Percentiles rank a stretch among this genome's conserved stretches.
Conservation (phyloP, 2,329 filamentous ascomycete genomes). For the Fusarium algeriense region DNA sequence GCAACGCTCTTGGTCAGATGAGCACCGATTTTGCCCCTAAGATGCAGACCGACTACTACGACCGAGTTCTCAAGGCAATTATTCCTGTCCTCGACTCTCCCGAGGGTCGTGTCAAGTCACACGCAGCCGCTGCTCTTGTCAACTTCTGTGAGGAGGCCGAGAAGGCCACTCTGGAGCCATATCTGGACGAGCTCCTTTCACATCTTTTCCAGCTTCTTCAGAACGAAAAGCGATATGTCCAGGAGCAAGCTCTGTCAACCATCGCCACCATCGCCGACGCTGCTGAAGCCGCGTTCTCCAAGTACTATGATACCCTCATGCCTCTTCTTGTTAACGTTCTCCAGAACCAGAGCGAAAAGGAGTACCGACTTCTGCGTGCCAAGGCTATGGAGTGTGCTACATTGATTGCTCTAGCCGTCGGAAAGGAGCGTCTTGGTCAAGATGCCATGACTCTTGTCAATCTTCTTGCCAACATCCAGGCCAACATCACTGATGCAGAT, state of each 20-base stretch:
- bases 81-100: constrained; percentile 91
- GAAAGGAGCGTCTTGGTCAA: constrained; percentile 88
- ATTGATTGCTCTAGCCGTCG: constrained; percentile 93
- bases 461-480: constrained; percentile 87
- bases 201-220: constrained; percentile 89
- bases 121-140: constrained; percentile 96
- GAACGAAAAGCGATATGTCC: constrained; percentile 94
- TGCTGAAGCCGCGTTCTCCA: constrained; percentile 91
- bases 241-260: constrained; percentile 96
- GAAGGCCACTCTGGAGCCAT: constrained; percentile 90
- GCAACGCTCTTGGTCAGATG: constrained; percentile 99
- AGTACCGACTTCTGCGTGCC: constrained; percentile 88
- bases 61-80: constrained; percentile 87
- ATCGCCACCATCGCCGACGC: constrained; percentile 99
- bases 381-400: constrained; percentile 99
- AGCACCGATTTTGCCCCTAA: constrained; percentile 98
- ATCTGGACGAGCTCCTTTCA: constrained; percentile 87
- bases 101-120: constrained; percentile 94
- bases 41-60: constrained; percentile 97
- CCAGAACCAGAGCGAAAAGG: constrained; percentile 90
- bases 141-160: constrained; percentile 99
- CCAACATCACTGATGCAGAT: constrained; percentile 87
- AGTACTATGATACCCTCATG: constrained; percentile 97
- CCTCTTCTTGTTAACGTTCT: constrained; percentile 91
- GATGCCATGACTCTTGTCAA: constrained; percentile 91